Base-by-base conservation (phyloP, 2,329 filamentous ascomycete species). In the Fusarium fracticaudum region DNA sequence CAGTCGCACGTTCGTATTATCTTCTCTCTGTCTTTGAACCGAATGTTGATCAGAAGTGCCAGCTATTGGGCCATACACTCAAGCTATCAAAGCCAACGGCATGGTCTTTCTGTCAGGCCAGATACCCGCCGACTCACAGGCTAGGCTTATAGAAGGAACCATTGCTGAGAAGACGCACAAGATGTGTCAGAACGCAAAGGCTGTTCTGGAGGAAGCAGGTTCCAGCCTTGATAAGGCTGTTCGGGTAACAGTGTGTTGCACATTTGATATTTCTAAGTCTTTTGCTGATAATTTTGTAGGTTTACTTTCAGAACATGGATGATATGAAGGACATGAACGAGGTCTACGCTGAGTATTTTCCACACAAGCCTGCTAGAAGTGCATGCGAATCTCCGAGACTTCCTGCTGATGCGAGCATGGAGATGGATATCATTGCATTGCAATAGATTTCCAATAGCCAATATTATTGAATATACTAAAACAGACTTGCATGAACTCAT, bases 101-200 rank as follows among this genome's bases (percentile, higher is more conserved):
- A 86, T 91, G 69, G 87, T 94, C n/a, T 94, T 89, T 82, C 87
- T 92, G 76, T 93, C 91, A 0, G 92, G 92, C 67, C 90, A 92
- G 75, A 91, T 94, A 70, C 91, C 91, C 60, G 89, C 89, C 66
- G 88, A 92, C 78, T 84, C 84, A 75, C 80, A 11, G 89, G 89
- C 66, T 87, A 88, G 37, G 64, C 84, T 92, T 51, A 84, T 92
- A 72, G 84, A 89, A 44, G 91, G 91, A 26, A 88, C 84, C 77
- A 88, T 93, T 72, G 86, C 74, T 4, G 72, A 76, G 6, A 76
- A 75, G 57, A 60, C 67, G 5, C 74, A 73, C 31, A 75, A 67
- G 48, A 76, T 75, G 72, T 75, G 74, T 20, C 72, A 76, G 38
- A 93, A 93, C 80, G 86, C 94, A 75, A 85, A 86, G 63, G 90